These are phyloP conservation scores for Sclerotinia nivalis DNA, from an alignment of 2,329 filamentous ascomycete species.

Conservation along the genomic window DNA sequence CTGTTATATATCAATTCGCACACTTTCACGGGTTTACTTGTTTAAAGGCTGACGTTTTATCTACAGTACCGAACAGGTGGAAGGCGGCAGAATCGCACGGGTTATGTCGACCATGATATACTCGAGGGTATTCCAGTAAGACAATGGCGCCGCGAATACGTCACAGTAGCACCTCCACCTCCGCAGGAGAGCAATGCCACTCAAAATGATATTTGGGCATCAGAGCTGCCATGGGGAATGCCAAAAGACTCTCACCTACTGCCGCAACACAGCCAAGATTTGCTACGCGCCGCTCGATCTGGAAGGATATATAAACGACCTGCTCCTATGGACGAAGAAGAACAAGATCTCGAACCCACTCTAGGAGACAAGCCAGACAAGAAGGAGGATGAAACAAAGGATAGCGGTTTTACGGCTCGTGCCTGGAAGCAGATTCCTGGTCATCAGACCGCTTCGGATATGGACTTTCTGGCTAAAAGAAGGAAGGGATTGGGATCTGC, in stretches of 20 bases:
- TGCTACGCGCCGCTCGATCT: constrained; percentile 78
- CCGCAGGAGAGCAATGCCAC: constrained; percentile 61
- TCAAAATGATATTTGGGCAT: constrained; percentile 68
- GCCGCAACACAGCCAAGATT: constrained; percentile 75
- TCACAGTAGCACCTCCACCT: constrained; percentile 66
- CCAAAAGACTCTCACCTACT: constrained; percentile 81
- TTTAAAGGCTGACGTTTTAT: constrained; percentile 10
- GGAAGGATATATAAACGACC: constrained; percentile 74
- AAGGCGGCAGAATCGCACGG: constrained; percentile 40
- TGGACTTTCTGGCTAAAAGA: constrained; percentile 61
- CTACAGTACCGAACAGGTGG: constrained; percentile 36
- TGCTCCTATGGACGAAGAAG: constrained; percentile 60
- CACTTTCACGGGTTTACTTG: neutral
- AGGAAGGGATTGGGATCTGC: constrained; percentile 62
- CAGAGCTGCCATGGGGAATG: constrained; percentile 76
- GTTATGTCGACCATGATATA: constrained; percentile 56
- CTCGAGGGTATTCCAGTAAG: constrained; percentile 69
- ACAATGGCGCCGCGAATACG: constrained; percentile 78
- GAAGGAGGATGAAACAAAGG: constrained; percentile 54
- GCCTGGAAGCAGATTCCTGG: constrained; percentile 64
- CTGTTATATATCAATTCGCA: neutral
- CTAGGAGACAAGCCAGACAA: constrained; percentile 57
- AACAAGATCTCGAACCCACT: constrained; percentile 51
- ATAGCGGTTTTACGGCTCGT: constrained; percentile 56
- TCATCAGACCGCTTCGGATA: constrained; percentile 54